A percentile compares a stretch with the other conserved stretches of the same genome.
These are phyloP conservation scores for Leptodontidium sp. DNA, from an alignment of 2,329 filamentous ascomycete genomes.

Conservation along the genomic window DNA sequence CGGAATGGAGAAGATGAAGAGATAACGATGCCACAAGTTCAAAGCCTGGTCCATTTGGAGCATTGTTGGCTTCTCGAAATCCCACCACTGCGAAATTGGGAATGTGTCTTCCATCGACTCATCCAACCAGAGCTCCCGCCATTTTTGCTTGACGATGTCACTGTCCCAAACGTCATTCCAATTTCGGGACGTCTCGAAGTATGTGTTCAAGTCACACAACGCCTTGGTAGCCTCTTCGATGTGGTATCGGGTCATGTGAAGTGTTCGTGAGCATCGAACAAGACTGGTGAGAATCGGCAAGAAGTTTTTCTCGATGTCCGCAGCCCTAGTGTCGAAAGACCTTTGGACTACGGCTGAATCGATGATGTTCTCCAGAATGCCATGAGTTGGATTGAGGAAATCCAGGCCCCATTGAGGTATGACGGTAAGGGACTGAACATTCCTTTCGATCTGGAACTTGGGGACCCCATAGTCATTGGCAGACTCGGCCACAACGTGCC, in stretches of 20 bases:
- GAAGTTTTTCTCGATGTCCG: conserved; percentile 60
- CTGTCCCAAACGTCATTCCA: conserved; percentile 57
- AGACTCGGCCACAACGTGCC: conserved; percentile 59
- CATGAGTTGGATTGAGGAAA: conserved; percentile 57
- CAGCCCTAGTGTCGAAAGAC: conserved; percentile 20
- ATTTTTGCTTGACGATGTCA: conserved; percentile 54
- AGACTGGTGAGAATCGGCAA: conserved; percentile 59
- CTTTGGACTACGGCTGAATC: conserved; percentile 55
- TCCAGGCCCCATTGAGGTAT: conserved; percentile 60
- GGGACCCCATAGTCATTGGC: conserved; percentile 56
- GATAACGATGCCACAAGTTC: conserved; percentile 50
- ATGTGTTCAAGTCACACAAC: conserved; percentile 40
- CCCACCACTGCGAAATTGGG: conserved; percentile 51
- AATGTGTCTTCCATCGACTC: conserved; percentile 51
- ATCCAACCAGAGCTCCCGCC: conserved; percentile 54
- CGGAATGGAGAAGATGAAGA: conserved; percentile 57
- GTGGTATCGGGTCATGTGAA: conserved; percentile 56
- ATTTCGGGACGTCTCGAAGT: conserved; percentile 52
- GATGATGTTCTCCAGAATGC: conserved; percentile 56
- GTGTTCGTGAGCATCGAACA: conserved; percentile 58
- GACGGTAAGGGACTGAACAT: conserved; percentile 57
- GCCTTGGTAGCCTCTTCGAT: conserved; percentile 39
- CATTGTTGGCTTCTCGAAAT: conserved; percentile 55
- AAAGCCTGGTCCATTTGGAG: conserved; percentile 54
- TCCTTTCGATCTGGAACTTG: conserved; percentile 38